Conservation (phyloP, 768 basidiomycete genomes). For the Austroboletus festivus region DNA sequence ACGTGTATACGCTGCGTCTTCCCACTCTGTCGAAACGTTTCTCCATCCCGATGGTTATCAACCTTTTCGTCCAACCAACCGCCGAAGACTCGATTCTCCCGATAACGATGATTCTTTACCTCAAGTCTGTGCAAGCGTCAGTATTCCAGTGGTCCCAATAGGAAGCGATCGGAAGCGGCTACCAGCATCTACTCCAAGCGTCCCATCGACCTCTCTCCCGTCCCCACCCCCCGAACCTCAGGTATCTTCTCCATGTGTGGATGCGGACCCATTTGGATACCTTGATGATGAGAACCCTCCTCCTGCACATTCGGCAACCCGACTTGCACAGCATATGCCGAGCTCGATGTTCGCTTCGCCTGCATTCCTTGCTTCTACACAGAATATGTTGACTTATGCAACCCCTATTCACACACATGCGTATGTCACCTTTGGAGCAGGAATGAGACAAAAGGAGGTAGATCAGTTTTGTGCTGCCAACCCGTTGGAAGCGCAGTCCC, state of each 20-base stretch:
- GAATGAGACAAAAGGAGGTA: constrained; percentile 80
- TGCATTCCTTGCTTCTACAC: constrained; percentile 32
- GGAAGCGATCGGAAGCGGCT: neutral
- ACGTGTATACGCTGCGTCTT: constrained; percentile 54
- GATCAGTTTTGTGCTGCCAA: constrained; percentile 72
- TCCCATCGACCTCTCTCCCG: neutral
- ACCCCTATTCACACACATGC: constrained; percentile 67
- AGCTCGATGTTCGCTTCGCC: constrained; percentile 35
- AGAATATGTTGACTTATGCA: constrained; percentile 45
- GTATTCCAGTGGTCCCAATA: neutral
- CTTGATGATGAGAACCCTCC: constrained; percentile 39
- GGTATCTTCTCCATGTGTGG: constrained; percentile 10
- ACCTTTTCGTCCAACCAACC: constrained; percentile 19
- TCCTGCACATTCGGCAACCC: constrained; percentile 20
- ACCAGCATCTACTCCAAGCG: neutral
- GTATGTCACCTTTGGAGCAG: constrained; percentile 85
- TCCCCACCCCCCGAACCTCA: neutral
- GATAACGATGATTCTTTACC: neutral
- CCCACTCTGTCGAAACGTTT: constrained; percentile 50
- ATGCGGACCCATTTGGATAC: constrained; percentile 61
- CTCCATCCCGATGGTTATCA: constrained; percentile 28
- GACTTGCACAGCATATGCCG: constrained; percentile 20
- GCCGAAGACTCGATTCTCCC: constrained; percentile 17
- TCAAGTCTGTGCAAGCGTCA: neutral
- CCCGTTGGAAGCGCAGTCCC: constrained; percentile 57